Percentiles rank a stretch among this genome's conserved stretches.
These are phyloP conservation scores for Bretziella fagacearum DNA, from an alignment of 2,329 filamentous ascomycete genomes.

Conservation along the genomic window DNA sequence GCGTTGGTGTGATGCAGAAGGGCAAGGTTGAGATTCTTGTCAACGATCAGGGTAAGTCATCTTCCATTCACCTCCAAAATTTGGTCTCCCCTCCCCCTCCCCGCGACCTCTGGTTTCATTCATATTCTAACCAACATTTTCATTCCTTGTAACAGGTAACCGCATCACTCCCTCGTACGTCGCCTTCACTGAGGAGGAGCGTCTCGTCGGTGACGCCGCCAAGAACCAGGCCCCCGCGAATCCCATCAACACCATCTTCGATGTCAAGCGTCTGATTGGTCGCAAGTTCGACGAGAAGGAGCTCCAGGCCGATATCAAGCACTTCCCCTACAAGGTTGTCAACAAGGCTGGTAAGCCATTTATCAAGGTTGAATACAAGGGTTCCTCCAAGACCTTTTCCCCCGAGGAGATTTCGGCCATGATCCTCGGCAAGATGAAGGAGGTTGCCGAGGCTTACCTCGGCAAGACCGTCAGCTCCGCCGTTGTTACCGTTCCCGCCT, in stretches of 20 bases:
- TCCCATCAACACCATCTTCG: constrained; percentile 59
- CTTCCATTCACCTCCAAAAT: too few species aligned
- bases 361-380: constrained; percentile 56
- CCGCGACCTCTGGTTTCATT: neutral
- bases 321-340: constrained; percentile 92
- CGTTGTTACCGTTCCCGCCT: constrained; percentile 87
- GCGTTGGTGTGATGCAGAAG: constrained; percentile 90
- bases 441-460: constrained; percentile 61
- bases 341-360: constrained; percentile 81
- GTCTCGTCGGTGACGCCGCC: constrained; percentile 89
- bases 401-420: constrained; percentile 69
- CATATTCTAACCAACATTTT: constrained; percentile 9
- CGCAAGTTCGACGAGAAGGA: constrained; percentile 72
- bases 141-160: constrained; percentile 39
- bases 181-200: constrained; percentile 91
- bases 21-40: constrained; percentile 90
- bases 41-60: constrained; percentile 54
- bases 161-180: constrained; percentile 92
- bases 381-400: constrained; percentile 53
- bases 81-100: neutral
- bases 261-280: constrained; percentile 74
- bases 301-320: constrained; percentile 86
- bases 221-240: constrained; percentile 87
- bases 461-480: constrained; percentile 73
- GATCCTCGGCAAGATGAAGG: constrained; percentile 73